These are phyloP conservation scores for Cyberlindnera euphorbiiphila DNA, from an alignment of 805 yeast species.

Conservation along the genomic window DNA sequence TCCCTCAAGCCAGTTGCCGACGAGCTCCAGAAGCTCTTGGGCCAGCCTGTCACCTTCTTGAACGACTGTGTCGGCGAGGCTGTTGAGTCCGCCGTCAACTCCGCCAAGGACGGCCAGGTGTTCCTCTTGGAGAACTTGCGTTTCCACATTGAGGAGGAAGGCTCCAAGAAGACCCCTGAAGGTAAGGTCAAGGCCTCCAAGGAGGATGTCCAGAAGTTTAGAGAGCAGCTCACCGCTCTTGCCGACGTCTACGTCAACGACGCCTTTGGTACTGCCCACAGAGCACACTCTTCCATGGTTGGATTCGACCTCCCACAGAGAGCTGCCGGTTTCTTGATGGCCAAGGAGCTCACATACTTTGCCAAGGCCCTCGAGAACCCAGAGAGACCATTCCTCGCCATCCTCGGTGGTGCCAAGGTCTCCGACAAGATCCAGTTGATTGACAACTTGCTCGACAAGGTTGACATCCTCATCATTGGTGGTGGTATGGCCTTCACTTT, in stretches of 20 bases:
- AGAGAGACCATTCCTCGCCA: constrained; percentile 96
- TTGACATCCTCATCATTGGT: constrained; percentile 89
- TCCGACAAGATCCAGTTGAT: constrained; percentile 98
- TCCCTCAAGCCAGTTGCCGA: constrained; percentile 90
- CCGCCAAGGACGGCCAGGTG: constrained; percentile 74
- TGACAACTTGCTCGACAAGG: constrained; percentile 95
- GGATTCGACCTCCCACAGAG: constrained; percentile 93
- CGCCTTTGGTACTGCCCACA: constrained; percentile 99
- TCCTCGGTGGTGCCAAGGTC: constrained; percentile 99
- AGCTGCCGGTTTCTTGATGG: constrained; percentile 98
- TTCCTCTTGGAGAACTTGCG: constrained; percentile 95
- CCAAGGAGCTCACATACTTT: constrained; percentile 95
- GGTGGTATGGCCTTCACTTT: constrained; percentile 99
- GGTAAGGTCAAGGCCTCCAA: constrained; percentile 89
- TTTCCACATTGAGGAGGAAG: constrained; percentile 98
- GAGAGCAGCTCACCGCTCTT: constrained; percentile 82
- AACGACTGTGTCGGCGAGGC: constrained; percentile 89
- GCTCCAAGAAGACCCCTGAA: constrained; percentile 88
- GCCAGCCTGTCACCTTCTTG: constrained; percentile 73
- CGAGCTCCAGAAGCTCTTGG: constrained; percentile 79
- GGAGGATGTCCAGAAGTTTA: constrained; percentile 81
- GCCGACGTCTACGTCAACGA: constrained; percentile 98
- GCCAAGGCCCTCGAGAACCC: constrained; percentile 99
- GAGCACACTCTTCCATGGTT: constrained; percentile 99
- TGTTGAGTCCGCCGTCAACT: constrained; percentile 75